Evolutionary conservation across 1,139 yeast species (phyloP).

Genomic region (Magnusiomyces suaveolens): DNA sequence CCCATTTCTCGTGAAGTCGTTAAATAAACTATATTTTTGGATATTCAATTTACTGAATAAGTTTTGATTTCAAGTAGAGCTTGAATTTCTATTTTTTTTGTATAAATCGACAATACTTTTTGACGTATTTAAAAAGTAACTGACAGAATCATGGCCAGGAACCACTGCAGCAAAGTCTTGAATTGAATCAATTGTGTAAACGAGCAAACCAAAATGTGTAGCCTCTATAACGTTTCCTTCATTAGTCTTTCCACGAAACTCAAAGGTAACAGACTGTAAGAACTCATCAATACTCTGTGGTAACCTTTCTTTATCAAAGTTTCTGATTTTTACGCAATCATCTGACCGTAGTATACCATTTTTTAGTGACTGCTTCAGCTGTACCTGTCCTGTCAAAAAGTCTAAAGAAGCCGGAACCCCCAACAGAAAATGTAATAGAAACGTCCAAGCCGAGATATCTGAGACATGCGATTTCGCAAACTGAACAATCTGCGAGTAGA

Average conservation of each 20-base stretch:
- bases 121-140: constrained; percentile 12
- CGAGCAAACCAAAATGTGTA: not conserved
- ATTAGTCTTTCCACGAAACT: not conserved
- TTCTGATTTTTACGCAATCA: not conserved
- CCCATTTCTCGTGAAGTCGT: not conserved
- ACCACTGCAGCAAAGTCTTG: constrained; percentile 2
- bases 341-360: not conserved
- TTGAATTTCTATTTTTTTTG: not conserved
- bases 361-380: not conserved
- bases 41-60: not conserved
- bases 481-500: too few relatives aligned
- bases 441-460: constrained; percentile 42
- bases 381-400: not conserved
- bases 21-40: not conserved
- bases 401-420: not conserved
- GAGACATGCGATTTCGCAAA: constrained; percentile 23
- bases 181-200: not conserved
- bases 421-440: constrained; percentile 21
- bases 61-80: not conserved
- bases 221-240: not conserved
- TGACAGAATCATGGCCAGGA: constrained; percentile 21
- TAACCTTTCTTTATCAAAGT: not conserved
- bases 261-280: not conserved
- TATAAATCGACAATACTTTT: not conserved
- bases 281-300: not conserved